Conservation (phyloP, 192 early-diverging fungal genomes). For the Fimicolochytrium jonesii region DNA sequence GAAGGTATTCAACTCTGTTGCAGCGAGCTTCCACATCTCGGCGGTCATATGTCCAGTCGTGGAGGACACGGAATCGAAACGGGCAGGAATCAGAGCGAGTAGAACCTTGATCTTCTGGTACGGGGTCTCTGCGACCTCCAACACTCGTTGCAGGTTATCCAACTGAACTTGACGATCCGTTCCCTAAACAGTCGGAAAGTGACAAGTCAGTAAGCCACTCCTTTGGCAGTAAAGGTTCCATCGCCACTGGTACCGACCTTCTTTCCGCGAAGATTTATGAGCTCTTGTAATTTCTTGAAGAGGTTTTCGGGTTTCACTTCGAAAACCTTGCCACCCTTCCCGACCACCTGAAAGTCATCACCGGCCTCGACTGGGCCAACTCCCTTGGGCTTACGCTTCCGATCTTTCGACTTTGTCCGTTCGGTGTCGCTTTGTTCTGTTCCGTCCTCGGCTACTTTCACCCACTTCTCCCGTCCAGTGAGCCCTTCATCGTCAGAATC, state of each 20-base stretch:
- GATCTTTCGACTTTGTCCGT: slow-evolving; percentile 12
- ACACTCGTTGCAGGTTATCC: slow-evolving; percentile 60
- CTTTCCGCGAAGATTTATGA: slow-evolving; percentile 83
- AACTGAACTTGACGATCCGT: slow-evolving; percentile 82
- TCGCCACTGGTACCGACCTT: no score
- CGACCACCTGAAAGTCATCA: slow-evolving; percentile 47
- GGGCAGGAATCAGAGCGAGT: slow-evolving; percentile 79
- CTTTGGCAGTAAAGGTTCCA: no score
- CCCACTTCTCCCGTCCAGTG: slow-evolving; percentile 54
- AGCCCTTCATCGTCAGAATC: slow-evolving; percentile 52
- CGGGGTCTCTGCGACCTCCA: slow-evolving; percentile 60
- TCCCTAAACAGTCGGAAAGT: no score
- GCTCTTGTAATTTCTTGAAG: slow-evolving; percentile 75
- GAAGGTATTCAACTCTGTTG: slow-evolving; percentile 67
- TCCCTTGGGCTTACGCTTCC: slow-evolving; percentile 10
- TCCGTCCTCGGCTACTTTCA: slow-evolving; percentile 7
- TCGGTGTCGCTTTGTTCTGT: slow-evolving; percentile 11
- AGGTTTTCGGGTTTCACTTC: slow-evolving; percentile 70
- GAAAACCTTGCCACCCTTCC: slow-evolving; percentile 47
- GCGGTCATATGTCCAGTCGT: slow-evolving; percentile 67
- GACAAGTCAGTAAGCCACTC: no score
- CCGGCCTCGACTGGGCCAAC: slow-evolving; percentile 27
- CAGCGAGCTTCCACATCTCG: slow-evolving; percentile 74
- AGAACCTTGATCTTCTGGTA: slow-evolving; percentile 82
- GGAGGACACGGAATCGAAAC: slow-evolving; percentile 74